These are phyloP conservation scores for Fraxinus paxiana DNA, from an alignment of 305 asterid genomes.

Conservation along the genomic window DNA sequence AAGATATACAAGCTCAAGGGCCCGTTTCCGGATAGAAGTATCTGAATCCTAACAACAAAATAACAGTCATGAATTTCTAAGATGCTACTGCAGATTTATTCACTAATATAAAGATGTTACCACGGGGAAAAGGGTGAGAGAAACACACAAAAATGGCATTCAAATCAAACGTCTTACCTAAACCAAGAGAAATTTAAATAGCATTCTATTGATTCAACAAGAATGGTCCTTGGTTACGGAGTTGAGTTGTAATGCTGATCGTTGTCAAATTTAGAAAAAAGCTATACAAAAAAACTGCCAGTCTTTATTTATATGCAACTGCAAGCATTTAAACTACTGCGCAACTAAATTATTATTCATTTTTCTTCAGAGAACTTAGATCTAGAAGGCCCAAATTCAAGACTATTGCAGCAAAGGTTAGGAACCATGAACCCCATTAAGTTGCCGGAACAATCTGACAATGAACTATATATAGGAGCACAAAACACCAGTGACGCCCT, in stretches of 20 bases:
- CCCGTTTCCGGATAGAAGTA: constrained; percentile 97
- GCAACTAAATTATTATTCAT: constrained; percentile 8
- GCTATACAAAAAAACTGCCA: not conserved
- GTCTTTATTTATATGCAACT: not conserved
- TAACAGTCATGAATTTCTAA: constrained; percentile 28
- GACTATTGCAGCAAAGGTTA: not conserved
- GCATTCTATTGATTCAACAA: not conserved
- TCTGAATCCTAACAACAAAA: constrained; percentile 80
- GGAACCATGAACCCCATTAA: not conserved
- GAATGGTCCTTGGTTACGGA: constrained; percentile 9
- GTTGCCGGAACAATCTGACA: not conserved
- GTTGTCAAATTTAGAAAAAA: not conserved
- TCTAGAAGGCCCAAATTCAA: constrained; percentile 7
- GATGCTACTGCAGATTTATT: constrained; percentile 8
- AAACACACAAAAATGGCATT: constrained; percentile 1
- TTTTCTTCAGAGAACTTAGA: constrained; percentile 6
- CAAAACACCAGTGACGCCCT: not conserved
- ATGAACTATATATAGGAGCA: not conserved
- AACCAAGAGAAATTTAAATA: not conserved
- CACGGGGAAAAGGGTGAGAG: not conserved
- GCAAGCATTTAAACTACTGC: not conserved
- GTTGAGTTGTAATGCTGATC: not conserved
- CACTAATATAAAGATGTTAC: not conserved
- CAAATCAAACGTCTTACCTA: not conserved
- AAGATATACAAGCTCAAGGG: constrained; percentile 94